Evolutionary conservation across 768 basidiomycete species (phyloP), one percentile per base, ranked within the genome.

Genomic region (Phylloporus arenicola): DNA sequence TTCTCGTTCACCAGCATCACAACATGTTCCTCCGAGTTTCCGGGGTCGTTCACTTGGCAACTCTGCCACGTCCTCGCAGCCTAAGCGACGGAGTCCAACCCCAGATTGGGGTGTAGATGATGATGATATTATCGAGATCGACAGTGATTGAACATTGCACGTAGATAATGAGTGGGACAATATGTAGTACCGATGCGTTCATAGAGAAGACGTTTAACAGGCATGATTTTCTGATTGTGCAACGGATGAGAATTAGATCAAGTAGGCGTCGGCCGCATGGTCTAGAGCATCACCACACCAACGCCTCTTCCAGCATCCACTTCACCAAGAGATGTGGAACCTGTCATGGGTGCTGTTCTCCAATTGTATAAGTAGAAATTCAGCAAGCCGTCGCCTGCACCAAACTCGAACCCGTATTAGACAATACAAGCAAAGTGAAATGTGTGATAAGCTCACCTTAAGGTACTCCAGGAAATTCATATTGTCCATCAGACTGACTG

Each of bases 311-410:
- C 90, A n/a, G 81, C 74, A n/a, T 75, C 65, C 22, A 61, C 64
- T 31, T 63, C 77, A 2, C 68, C 80, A n/a, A 76, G 71, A 12
- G 74, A 55, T 31, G 70, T 73, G 63, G 87, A 65, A 40, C 95
- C 94, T 34, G 90, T 83, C 50, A 98, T 71, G 2, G 82, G 77
- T 13, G 81, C 71, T 12, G 92, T 94, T 52, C 87, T 78, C 91
- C 93, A 99, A 69, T 99, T 99, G 72, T 96, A 97, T 51, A 94
- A 66, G 65, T 94, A 94, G 65, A 82, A 95, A 68, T 94, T 90
- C 46, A 99, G 76, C 66, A 86, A 79, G 2, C 96, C 96, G 62
- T 95, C 90, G 4, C 92, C 95, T 11, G 76, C 71, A n/a, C 92
- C 95, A 62, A 97, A 98, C 93, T 95, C 53, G 38, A 52, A 48